These are phyloP conservation scores for Thermothielavioides terrestris DNA, from an alignment of 495 filamentous ascomycete species.

Conservation along the genomic window DNA sequence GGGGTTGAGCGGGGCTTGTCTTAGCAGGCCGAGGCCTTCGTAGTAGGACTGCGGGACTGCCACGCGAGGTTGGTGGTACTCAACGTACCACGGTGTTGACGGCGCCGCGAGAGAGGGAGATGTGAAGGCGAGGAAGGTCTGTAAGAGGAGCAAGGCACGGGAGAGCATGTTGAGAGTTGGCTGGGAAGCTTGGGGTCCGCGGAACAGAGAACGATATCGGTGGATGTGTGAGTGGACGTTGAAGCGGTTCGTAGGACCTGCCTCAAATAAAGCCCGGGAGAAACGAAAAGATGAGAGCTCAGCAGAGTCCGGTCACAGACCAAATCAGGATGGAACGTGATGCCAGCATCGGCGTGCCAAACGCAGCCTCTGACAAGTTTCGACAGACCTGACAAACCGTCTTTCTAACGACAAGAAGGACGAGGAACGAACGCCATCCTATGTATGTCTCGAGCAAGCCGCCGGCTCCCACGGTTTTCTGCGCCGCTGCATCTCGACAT, in stretches of 20 bases:
- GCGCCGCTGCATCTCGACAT: no score
- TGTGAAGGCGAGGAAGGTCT: conserved; percentile 7
- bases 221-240: neutral
- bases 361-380: no score
- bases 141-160: conserved; percentile 12
- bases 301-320: conserved; percentile 8
- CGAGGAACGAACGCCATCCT: no score
- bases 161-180: neutral
- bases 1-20: conserved; percentile 26
- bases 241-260: no score
- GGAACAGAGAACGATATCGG: no score
- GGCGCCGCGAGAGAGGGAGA: conserved; percentile 13
- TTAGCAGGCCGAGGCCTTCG: conserved; percentile 29
- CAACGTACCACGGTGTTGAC: conserved; percentile 10
- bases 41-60: conserved; percentile 25
- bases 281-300: neutral
- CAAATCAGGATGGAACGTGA: conserved; percentile 2
- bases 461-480: no score
- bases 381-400: no score
- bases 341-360: conserved; percentile 13
- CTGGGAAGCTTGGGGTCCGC: no score
- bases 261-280: no score
- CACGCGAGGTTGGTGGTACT: conserved; percentile 17
- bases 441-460: no score
- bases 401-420: no score